Evolutionary conservation across 495 filamentous ascomycete species (phyloP), one percentile per base, ranked within the genome.

Genomic region (Aspergillus diversus): DNA sequence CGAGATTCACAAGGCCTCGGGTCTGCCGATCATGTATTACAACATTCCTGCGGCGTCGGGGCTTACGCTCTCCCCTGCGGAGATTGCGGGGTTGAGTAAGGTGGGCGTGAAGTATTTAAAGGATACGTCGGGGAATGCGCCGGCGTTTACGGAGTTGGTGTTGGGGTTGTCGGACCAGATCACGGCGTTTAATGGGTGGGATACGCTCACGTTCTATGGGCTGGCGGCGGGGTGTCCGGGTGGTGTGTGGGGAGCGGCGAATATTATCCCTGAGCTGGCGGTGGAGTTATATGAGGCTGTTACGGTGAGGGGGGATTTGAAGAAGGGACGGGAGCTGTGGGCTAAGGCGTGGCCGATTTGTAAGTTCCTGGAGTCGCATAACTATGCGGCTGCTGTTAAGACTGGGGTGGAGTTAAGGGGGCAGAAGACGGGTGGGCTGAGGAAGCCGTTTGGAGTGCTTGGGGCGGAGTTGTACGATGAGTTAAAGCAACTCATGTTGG

Each of bases 151-250:
- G 6, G 73, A 77, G 68, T 43, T 77, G 42, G 55, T 77, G 3
- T 73, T 75, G 13, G 64, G 65, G 15, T 57, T 73, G 11, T 67
- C 63, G 0, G 71, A 77, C 46, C 57, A 75, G 57, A 70, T 75
- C 42, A 73, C 66, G 7, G 64, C 72, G 3, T 71, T 77, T 39
- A 77, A 77, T 33, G 75, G 75, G 0, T 77, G 75, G 75, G 75
- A 77, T 66, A 75, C 70, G 8, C 57, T 77, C 16, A 77, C 72
- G 5, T 77, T 77, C 61, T 77, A 75, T 53, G 75, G 75, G 11
- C 59, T 77, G 42, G 71, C 70, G 6, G 69, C 75, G 21, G 75
- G 75, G 0, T 61, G 69, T 3, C 65, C 60, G 0, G 75, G 75
- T 32, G 69, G 63, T 27, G 66, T 77, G 9, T 77, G 75, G 75